Percentiles rank a stretch among this genome's conserved stretches.
phyloP scores from a whole-genome alignment of 805 yeast genomes.

The Yamadazyma phyllophila region DNA sequence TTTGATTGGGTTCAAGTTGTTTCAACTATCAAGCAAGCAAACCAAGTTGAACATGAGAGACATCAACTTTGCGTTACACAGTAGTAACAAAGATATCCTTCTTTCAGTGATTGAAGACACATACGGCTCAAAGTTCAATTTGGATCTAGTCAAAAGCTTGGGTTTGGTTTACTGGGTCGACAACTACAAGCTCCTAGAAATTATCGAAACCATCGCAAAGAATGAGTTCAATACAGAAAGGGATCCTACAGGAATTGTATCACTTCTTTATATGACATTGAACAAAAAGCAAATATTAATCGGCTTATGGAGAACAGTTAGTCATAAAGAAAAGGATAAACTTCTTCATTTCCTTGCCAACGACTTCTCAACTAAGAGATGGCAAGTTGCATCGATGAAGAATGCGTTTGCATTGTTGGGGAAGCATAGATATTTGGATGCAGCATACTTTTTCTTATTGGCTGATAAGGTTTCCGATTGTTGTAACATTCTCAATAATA shows the following conservation, averaged over 20 bases:
- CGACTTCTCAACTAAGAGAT: constrained; percentile 71
- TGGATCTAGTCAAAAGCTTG: constrained; percentile 58
- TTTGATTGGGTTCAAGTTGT: constrained; percentile 67
- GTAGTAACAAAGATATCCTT: constrained; percentile 70
- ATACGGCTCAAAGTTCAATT: constrained; percentile 46
- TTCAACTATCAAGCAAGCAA: constrained; percentile 50
- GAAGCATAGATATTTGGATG: constrained; percentile 81
- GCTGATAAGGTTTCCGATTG: constrained; percentile 77
- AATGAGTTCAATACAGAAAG: constrained; percentile 60
- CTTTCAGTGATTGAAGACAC: constrained; percentile 47
- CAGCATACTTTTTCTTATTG: constrained; percentile 83
- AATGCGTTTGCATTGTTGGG: constrained; percentile 90
- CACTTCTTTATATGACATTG: constrained; percentile 76
- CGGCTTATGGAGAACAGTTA: constrained; percentile 80
- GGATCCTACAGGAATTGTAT: constrained; percentile 69
- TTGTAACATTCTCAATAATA: constrained; percentile 66
- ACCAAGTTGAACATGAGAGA: constrained; percentile 70
- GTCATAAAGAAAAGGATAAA: constrained; percentile 79
- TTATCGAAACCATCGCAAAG: constrained; percentile 69
- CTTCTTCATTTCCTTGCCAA: constrained; percentile 74
- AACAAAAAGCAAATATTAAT: constrained; percentile 70
- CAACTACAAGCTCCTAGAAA: constrained; percentile 22
- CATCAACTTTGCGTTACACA: constrained; percentile 82
- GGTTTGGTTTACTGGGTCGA: constrained; percentile 74
- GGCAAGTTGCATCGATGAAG: constrained; percentile 87